These are phyloP conservation scores for Suhomyces kilbournensis DNA, from an alignment of 805 yeast species.

Conservation along the genomic window DNA sequence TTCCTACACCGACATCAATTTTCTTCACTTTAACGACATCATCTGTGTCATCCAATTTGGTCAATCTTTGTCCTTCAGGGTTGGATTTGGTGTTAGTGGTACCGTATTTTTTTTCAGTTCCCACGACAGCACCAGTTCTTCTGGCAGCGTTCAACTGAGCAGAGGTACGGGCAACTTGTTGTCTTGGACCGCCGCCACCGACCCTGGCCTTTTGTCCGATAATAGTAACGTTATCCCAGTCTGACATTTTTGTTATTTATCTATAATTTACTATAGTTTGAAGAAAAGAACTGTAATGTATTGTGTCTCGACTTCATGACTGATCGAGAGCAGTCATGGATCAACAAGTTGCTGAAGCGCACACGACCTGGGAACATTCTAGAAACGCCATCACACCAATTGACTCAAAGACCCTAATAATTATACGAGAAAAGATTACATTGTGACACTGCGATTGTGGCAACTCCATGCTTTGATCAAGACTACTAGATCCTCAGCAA, in stretches of 20 bases:
- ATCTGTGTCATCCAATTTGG: slow-evolving; percentile 89
- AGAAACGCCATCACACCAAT: neutral
- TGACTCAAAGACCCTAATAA: neutral
- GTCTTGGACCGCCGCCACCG: slow-evolving; percentile 87
- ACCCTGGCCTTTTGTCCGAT: slow-evolving; percentile 87
- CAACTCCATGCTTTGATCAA: neutral
- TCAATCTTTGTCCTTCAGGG: slow-evolving; percentile 91
- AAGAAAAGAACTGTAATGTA: neutral
- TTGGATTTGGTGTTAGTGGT: slow-evolving; percentile 55
- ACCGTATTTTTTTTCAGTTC: slow-evolving; percentile 91
- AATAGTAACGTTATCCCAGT: slow-evolving; percentile 90
- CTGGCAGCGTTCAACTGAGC: slow-evolving; percentile 89
- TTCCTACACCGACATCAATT: slow-evolving; percentile 80
- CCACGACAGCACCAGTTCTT: slow-evolving; percentile 83
- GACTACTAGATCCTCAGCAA: neutral
- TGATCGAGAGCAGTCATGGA: neutral
- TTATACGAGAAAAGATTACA: neutral
- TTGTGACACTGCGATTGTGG: neutral
- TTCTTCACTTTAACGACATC: slow-evolving; percentile 93
- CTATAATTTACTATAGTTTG: neutral
- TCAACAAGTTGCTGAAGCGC: slow-evolving; percentile 1
- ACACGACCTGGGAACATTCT: slow-evolving; percentile 5
- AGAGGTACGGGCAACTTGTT: slow-evolving; percentile 73
- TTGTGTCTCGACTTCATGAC: neutral
- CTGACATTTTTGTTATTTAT: slow-evolving; percentile 40